Conservation (phyloP, 140 eudicot species). For the Stevia rebaudiana region DNA sequence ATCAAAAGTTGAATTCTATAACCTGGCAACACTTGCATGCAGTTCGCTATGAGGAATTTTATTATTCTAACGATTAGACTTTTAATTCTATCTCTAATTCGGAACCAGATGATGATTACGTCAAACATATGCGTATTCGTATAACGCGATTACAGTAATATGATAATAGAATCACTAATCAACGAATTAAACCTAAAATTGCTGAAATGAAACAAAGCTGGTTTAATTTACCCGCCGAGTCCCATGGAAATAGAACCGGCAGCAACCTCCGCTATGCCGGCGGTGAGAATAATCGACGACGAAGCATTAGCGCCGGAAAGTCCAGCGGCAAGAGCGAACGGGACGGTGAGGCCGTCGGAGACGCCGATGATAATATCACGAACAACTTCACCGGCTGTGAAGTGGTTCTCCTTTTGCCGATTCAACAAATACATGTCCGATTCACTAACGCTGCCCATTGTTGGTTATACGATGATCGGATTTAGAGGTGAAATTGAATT, state of each 20-base stretch:
- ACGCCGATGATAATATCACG: slow-evolving; percentile 96
- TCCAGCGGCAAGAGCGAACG: slow-evolving; percentile 95
- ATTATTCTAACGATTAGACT: not conserved
- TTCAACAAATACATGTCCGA: slow-evolving; percentile 39
- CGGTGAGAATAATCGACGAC: slow-evolving; percentile 79
- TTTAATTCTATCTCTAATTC: not conserved
- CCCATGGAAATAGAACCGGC: slow-evolving; percentile 99
- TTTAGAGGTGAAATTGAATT: not conserved
- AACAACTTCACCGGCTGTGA: slow-evolving; percentile 94
- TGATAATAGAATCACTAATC: not conserved
- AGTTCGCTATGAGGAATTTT: slow-evolving; percentile 6
- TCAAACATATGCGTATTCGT: not conserved
- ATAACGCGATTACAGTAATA: not conserved
- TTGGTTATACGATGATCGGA: not conserved
- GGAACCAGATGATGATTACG: not conserved
- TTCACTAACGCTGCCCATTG: slow-evolving; percentile 32
- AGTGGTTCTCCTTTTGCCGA: slow-evolving; percentile 78
- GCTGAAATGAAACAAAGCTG: not conserved
- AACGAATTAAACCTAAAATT: slow-evolving; percentile 6
- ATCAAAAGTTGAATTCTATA: not conserved
- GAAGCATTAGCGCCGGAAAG: slow-evolving; percentile 94
- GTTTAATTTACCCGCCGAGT: slow-evolving; percentile 79
- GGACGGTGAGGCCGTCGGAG: slow-evolving; percentile 95
- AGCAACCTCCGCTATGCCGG: slow-evolving; percentile 94
- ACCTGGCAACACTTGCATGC: slow-evolving; percentile 15